Base-by-base conservation (phyloP, 1,284 basidiomycete species). In the Sphaerobolus stellatus region DNA sequence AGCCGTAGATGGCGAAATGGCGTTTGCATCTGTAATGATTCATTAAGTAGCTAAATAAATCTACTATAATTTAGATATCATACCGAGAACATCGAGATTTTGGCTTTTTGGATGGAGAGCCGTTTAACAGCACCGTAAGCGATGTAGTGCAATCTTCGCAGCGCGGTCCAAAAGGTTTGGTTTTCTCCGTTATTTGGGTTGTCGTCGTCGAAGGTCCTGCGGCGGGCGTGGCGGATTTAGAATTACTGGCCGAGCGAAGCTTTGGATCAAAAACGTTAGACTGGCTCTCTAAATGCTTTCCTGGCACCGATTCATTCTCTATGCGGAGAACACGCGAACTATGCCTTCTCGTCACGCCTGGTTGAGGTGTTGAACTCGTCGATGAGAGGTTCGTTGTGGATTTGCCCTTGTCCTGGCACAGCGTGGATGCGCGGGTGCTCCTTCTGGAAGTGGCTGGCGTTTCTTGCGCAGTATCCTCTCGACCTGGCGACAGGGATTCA, bases 1-100 rank as follows among this genome's bases (percentile, higher is more conserved):
- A 73, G 4, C 73, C 75, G 68, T 90, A 91, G 55, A 91, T 91
- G 16, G 83, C 86, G 59, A 75, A 79, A 66, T 90, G 88, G 18
- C 88, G 84, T 68, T 90, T 77, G 65, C 88, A 90, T 56, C 88
- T 90, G 61, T 47, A 50, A 33, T 49, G 5, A 20, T 41, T 13
- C 16, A 40, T 11, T 16, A 22, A 36, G 11, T 30, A 27, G 43
- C 8, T 27, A 28, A 16, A 40, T 54, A n/a, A 24, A 25, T 4
- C 9, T 3, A 29, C 20, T 3, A 16, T 50, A 20, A 44, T n/a
- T 41, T 14, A 22, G 16, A 8, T 5, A 46, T 33, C 53, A 38
- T 38, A 58, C 56, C 56, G 22, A 34, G 34, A 40, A 40, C 56
- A 58, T 4, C 1, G 43, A 29, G 27, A 31, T 13, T 28, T 30